Base-by-base conservation (phyloP, 78 protist species). In the Dictyostelium intermedium region DNA sequence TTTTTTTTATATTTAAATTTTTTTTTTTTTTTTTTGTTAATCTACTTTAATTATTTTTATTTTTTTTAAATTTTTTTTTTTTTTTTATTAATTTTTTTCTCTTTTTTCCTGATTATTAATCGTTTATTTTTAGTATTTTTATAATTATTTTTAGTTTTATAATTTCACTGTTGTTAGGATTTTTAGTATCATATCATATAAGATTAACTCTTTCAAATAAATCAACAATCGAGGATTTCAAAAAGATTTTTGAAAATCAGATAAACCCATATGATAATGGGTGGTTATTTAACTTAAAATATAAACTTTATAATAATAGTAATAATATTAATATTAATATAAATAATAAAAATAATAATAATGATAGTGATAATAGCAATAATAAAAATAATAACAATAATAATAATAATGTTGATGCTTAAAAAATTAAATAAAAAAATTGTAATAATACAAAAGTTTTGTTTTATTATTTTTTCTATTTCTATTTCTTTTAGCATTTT, bases 191-290 rank as follows among this genome's bases (percentile, higher is more conserved):
- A n/a, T 85, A 56, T 39, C 92, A 85, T 37, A 34, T 34, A 34
- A 27, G 60, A 47, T 74, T 85, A 18, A 16, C 78, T 50, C 27
- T 56, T 11, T 6, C 13, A 25, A 85, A 85, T 76, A 61, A 53
- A 53, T 72, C 92, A 14, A 85, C 92, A 34, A 47, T 63, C 14
- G 92, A 85, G 25, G 50, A 76, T 56, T 72, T 72, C n/a, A 23
- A 84, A 73, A 47, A 72, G 76, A 32, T 39, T 45, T 16, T 72
- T 73, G n/a, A 72, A 73, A 43, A 23, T 13, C 41, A 84, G 41
- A 27, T 18, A 73, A 66, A 61, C 43, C 79, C 79, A 30, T 72
- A 34, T 34, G 79, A 72, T 32, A 72, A 72, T 1, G 79, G 79
- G 5, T 30, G 25, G n/a, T 6, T 72, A 4, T 30, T 30, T 18